phyloP scores from a whole-genome alignment of 169 alveolate genomes.

The Plasmodium knowlesi region DNA sequence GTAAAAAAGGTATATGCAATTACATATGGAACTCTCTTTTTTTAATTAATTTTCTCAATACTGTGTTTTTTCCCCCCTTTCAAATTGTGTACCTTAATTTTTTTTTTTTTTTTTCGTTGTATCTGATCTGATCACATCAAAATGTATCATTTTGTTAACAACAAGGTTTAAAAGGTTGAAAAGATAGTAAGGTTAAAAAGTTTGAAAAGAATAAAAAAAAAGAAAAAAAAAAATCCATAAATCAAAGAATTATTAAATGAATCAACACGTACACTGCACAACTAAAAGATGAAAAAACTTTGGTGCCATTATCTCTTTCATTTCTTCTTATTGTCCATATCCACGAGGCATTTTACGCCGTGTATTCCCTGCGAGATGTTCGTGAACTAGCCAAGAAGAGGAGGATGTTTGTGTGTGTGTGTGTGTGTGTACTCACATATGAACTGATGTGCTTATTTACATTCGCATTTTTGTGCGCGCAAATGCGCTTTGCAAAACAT shows the following conservation, averaged over 20 bases:
- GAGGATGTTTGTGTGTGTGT: background rate
- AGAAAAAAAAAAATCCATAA: background rate
- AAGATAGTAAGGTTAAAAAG: background rate
- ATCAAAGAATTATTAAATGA: conserved; percentile 8
- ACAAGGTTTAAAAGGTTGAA: background rate
- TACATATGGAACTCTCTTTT: background rate
- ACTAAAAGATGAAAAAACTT: background rate
- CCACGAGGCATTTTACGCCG: conserved; percentile 59
- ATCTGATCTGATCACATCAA: background rate
- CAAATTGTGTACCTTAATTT: background rate
- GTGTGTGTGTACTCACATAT: background rate
- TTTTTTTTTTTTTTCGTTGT: background rate
- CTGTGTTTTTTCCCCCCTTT: background rate
- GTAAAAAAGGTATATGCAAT: background rate
- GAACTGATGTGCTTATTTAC: background rate
- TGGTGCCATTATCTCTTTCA: background rate
- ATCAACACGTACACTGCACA: background rate
- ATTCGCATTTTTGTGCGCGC: background rate
- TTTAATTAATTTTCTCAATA: background rate
- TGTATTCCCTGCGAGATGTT: conserved; percentile 72
- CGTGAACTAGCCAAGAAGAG: conserved; percentile 36
- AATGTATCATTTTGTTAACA: background rate
- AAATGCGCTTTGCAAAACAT: background rate
- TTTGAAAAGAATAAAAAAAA: background rate
- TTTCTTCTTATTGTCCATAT: conserved; percentile 35